Evolutionary conservation across 345 rosid genomes (phyloP), one percentile per base, ranked within the genome.

Genomic region (Salix purpurea): DNA sequence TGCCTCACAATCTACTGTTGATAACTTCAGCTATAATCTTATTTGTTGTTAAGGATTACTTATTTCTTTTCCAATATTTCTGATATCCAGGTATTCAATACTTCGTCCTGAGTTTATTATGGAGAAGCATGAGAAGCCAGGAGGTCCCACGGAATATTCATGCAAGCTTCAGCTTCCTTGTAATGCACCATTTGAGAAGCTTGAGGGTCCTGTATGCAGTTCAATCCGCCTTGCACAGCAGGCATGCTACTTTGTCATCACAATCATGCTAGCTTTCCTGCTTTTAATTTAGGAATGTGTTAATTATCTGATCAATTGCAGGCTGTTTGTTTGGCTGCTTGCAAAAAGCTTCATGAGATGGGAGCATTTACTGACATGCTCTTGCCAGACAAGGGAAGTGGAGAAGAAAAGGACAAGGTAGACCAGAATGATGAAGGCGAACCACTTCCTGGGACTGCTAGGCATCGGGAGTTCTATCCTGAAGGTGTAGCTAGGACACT

Each of bases 301-400:
- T 74, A 58, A 79, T 67, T 78, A 50, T 78, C 62, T 81, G 69
- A 72, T 75, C 76, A 54, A 76, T 76, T 65, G 85, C 72, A 95
- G 98, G 97, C 98, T 85, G 99, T 93, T 83, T 96, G 99, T 87
- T 83, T 96, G 86, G 97, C 93, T 81, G 99, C 96, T 81, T 93
- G 99, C 91, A 96, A 93, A 90, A 96, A 91, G 87, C 91, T 93
- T 82, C 99, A 96, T 79, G 99, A 96, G 87, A 91, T 96, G 99
- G 98, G 97, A 76, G 98, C 97, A 62, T 96, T 96, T 86, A 96
- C 98, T 44, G 98, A 96, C 87, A 93, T 91, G 96, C 90, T 96
- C 72, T 91, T 96, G 83, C 99, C 99, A 9, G 99, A 96, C 86
- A 96, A 90, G 83, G 99, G 99, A 82, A 96, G 98, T 81, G 94